phyloP scores from a whole-genome alignment of 257 asterid species.

The Capsicum pubescens region DNA sequence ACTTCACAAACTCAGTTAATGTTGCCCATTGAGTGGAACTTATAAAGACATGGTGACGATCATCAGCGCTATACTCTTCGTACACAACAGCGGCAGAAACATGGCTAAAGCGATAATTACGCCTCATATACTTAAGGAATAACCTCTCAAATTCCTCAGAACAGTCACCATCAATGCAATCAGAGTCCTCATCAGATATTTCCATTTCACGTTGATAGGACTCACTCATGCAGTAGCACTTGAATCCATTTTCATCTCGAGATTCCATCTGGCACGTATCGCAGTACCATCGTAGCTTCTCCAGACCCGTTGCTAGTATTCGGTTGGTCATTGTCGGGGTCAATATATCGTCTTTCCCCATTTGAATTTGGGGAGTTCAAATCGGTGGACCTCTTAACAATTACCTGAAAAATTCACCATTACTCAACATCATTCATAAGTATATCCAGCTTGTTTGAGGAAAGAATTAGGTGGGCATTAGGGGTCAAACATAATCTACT shows the following conservation, averaged over 20 bases:
- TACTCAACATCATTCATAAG: background rate
- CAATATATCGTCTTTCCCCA: constrained; percentile 88
- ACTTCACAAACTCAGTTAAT: constrained; percentile 82
- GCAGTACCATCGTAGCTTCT: constrained; percentile 93
- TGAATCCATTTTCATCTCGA: constrained; percentile 94
- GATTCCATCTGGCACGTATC: constrained; percentile 98
- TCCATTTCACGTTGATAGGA: constrained; percentile 97
- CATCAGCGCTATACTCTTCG: constrained; percentile 86
- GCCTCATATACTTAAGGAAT: constrained; percentile 88
- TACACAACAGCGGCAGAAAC: constrained; percentile 94
- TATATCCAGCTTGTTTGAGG: background rate
- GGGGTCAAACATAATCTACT: background rate
- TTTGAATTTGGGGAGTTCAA: constrained; percentile 25
- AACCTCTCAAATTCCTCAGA: constrained; percentile 73
- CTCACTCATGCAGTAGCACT: constrained; percentile 96
- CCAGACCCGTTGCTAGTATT: constrained; percentile 83
- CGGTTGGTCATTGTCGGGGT: constrained; percentile 93
- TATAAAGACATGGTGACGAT: constrained; percentile 86
- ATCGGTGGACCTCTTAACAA: background rate
- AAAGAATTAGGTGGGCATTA: background rate
- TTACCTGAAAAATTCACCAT: background rate
- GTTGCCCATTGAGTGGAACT: constrained; percentile 94
- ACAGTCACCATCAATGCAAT: constrained; percentile 71
- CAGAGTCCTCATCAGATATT: constrained; percentile 83
- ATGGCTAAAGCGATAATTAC: constrained; percentile 90